Percentiles rank a stretch among this genome's conserved stretches.
Conservation (phyloP, 2,329 filamentous ascomycete genomes). For the Fusarium nisikadoi region DNA sequence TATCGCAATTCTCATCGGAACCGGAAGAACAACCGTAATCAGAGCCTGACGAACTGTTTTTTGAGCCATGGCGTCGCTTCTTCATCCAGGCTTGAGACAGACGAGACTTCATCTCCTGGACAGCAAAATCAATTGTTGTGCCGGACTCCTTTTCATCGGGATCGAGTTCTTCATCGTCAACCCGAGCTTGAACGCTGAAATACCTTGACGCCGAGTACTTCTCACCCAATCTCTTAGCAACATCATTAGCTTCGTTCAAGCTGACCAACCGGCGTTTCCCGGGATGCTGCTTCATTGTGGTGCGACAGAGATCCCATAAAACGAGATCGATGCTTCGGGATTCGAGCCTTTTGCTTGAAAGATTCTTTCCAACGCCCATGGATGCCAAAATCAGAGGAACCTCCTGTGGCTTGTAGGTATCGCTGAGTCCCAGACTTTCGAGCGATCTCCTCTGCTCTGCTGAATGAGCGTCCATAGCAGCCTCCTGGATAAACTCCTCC, state of each 20-base stretch:
- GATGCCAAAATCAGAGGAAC: conserved; percentile 42
- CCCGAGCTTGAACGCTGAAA: conserved; percentile 49
- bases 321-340: conserved; percentile 32
- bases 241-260: conserved; percentile 67
- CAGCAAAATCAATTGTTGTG: conserved; percentile 47
- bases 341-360: conserved; percentile 5
- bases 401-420: conserved; percentile 42
- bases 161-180: conserved; percentile 33
- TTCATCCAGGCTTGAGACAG: conserved; percentile 35
- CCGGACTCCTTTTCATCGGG: conserved; percentile 35
- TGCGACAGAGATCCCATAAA: conserved; percentile 51
- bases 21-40: not conserved
- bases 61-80: not conserved
- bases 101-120: conserved; percentile 30
- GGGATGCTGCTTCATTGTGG: conserved; percentile 46
- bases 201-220: conserved; percentile 54
- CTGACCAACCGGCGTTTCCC: conserved; percentile 62
- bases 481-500: conserved; percentile 25
- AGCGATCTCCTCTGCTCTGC: conserved; percentile 34
- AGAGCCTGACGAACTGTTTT: not conserved
- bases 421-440: conserved; percentile 43
- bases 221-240: conserved; percentile 66
- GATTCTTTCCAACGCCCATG: conserved; percentile 41
- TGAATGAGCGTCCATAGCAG: conserved; percentile 18
- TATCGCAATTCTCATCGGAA: not conserved